phyloP scores from a whole-genome alignment of 495 filamentous ascomycete species.

The Clohesyomyces aquaticus region DNA sequence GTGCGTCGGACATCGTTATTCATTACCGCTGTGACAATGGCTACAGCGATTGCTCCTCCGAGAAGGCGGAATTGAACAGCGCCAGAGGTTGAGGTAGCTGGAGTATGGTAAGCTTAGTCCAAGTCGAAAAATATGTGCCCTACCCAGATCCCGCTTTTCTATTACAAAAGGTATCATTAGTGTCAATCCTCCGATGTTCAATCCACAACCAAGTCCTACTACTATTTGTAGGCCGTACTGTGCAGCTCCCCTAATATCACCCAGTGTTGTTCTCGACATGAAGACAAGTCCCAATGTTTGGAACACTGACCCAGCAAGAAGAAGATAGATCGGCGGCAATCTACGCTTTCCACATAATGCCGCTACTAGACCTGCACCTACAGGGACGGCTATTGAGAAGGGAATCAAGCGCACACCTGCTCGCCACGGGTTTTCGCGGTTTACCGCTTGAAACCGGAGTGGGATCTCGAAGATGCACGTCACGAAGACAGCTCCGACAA shows the following conservation, averaged over 20 bases:
- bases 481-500: constrained; percentile 13
- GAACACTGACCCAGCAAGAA: constrained; percentile 1
- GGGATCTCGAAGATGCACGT: constrained; percentile 24
- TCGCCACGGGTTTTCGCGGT: constrained; percentile 2
- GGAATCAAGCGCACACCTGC: constrained; percentile 16
- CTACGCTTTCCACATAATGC: constrained; percentile 1
- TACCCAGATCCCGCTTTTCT: constrained; percentile 25
- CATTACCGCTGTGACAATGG: constrained; percentile 24
- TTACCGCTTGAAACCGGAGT: constrained; percentile 20
- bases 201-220: constrained; percentile 9
- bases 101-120: not conserved
- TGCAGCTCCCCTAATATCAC: constrained; percentile 3
- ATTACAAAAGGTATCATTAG: constrained; percentile 13
- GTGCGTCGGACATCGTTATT: constrained; percentile 6
- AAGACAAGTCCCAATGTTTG: constrained; percentile 14
- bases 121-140: not conserved
- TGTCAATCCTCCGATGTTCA: not conserved
- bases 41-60: constrained; percentile 19
- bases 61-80: constrained; percentile 20
- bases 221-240: constrained; percentile 19
- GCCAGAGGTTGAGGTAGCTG: constrained; percentile 13
- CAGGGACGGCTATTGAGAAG: not conserved
- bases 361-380: constrained; percentile 2
- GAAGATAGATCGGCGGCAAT: constrained; percentile 11
- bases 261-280: constrained; percentile 6